Evolutionary conservation across 2,329 filamentous ascomycete species (phyloP), one percentile per base, ranked within the genome.

Genomic region (Fusarium sp.): DNA sequence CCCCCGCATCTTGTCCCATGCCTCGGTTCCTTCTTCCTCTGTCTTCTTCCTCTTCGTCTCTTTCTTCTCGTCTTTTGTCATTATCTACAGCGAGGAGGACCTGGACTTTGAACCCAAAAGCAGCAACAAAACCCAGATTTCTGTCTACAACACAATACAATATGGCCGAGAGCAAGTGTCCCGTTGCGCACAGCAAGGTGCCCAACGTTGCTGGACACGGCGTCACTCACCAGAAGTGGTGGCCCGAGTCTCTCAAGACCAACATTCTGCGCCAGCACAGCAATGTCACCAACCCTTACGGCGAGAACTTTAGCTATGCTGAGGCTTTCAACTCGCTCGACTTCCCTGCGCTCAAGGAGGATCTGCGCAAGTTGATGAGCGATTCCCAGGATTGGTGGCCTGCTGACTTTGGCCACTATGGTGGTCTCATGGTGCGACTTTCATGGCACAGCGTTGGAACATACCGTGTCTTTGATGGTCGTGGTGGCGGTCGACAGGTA

Each of bases 341-440:
- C 28, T 69, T 65, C 25, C 82, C 86, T 62, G 90, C 81, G 32
- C 81, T 94, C 75, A 94, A 94, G 88, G 89, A 92, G 81, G 92
- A 94, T 77, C 81, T 94, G 18, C 74, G 82, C 23, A 84, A 82
- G 32, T 76, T 94, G 74, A 92, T 93, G 91, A 94, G 91, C 59
- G 89, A 93, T 78, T 93, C 91, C 8, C 89, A 94, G 81, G 89
- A 92, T 45, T 93, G 87, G 87, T 94, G 92, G 92, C 92, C 92
- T 3, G 92, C 92, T 42, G 92, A 94, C 79, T 93, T 92, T 75
- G 92, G 92, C 63, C 91, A 93, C 85, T 94, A 94, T 74, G 92
- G 92, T 72, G 92, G 92, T 80, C 86, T 94, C 42, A 93, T 94
- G 80, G 86, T 94, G 78, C 90, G 92, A 63, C 89, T 94, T 89